phyloP scores from a whole-genome alignment of 768 basidiomycete genomes.

The Tylopilus vinaceipallidus region DNA sequence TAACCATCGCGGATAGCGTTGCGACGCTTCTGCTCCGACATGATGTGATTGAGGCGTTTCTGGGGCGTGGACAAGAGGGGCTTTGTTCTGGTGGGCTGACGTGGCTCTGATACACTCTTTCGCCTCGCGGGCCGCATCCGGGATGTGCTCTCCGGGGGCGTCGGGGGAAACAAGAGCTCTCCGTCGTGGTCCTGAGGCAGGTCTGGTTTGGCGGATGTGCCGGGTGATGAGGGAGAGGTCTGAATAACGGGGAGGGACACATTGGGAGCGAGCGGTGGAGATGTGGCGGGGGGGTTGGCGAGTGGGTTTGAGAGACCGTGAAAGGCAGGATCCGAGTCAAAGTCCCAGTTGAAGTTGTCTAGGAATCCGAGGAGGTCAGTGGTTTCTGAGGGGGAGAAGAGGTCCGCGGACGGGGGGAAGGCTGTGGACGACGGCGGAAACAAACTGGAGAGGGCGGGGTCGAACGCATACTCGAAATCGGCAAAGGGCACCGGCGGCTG shows the following conservation, averaged over 20 bases:
- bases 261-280: neutral
- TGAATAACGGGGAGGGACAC: slow-evolving; percentile 1
- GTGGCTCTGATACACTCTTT: slow-evolving; percentile 24
- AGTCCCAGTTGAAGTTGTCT: slow-evolving; percentile 75
- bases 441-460: slow-evolving; percentile 54
- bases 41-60: slow-evolving; percentile 89
- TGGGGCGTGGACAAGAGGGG: slow-evolving; percentile 78
- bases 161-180: slow-evolving; percentile 1
- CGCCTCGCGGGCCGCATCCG: slow-evolving; percentile 18
- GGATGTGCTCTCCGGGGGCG: slow-evolving; percentile 13
- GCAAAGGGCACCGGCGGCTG: slow-evolving; percentile 59
- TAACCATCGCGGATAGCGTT: slow-evolving; percentile 92
- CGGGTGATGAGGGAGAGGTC: slow-evolving; percentile 3
- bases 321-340: slow-evolving; percentile 40
- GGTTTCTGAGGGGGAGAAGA: slow-evolving; percentile 77
- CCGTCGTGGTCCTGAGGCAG: slow-evolving; percentile 8
- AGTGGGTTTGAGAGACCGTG: slow-evolving; percentile 7
- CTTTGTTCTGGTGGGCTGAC: slow-evolving; percentile 44
- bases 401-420: slow-evolving; percentile 68
- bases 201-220: slow-evolving; percentile 6
- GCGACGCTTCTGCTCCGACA: slow-evolving; percentile 91
- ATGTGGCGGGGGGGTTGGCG: neutral
- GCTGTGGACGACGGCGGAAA: slow-evolving; percentile 60
- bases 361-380: slow-evolving; percentile 79
- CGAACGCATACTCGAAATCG: slow-evolving; percentile 73